Evolutionary conservation across 192 early-diverging fungal genomes (phyloP), one percentile per base, ranked within the genome.

Genomic region (Coemansia sp.): DNA sequence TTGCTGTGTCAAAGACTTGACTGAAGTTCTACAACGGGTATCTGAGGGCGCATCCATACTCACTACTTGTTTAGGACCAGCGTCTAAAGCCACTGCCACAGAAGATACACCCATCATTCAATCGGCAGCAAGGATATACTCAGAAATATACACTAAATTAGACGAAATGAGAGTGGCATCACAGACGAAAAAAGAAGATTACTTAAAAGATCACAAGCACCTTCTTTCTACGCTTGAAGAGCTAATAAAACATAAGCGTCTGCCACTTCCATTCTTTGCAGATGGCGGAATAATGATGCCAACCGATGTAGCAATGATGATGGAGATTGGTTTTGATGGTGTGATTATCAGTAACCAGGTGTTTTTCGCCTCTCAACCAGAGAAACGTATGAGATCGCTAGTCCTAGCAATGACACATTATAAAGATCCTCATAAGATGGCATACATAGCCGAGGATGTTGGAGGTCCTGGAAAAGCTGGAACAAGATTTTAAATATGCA

Each of bases 261-360:
- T 98, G 23, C 96, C 96, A 24, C 94, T 98, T 56, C 94, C 94
- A 69, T 90, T 96, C 81, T 98, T 96, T 82, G 94, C 94, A 56
- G 89, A 92, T 31, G 96, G 93, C 60, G 96, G 96, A 79, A 85
- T 98, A 64, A 90, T 92, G 27, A 94, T 92, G 50, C 94, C 96
- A 32, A 91, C 94, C 18, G 96, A 98, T 85, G 94, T 93, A 64
- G 96, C 95, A 22, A 68, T 95, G 63, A 94, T 97, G 89, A 95
- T 96, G 92, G 90, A 93, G 74, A 79, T 94, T 50, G 95, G 95
- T 52, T 92, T 93, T 74, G 95, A 98, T 80, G 96, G 96, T 82
- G 93, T 90, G 48, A 95, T 98, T 82, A 90, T 94, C 52, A 94
- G 94, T 48, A 88, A 89, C 18, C 88, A 90, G 49, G 92, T 98